Conservation (phyloP, 768 basidiomycete genomes). For the Calocera viscosa region DNA sequence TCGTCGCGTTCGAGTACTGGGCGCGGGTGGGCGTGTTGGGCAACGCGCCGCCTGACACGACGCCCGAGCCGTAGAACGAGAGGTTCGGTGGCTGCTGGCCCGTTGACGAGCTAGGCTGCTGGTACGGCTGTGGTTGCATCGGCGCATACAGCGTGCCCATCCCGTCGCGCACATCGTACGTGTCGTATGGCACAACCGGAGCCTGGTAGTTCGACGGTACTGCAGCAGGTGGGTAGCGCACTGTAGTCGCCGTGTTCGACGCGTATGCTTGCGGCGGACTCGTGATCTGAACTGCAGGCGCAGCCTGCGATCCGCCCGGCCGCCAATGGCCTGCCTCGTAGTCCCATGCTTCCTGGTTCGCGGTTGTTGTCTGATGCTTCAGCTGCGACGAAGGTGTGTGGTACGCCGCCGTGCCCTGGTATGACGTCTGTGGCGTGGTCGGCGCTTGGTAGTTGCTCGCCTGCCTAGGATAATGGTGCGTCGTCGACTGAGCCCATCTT, state of each 20-base stretch:
- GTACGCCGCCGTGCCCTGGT: constrained; percentile 10
- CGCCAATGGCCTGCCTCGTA: not conserved
- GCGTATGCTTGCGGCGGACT: constrained; percentile 67
- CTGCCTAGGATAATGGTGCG: not conserved
- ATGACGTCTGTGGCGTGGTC: constrained; percentile 11
- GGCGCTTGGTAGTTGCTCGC: not conserved
- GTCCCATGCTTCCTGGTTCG: not conserved
- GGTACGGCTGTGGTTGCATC: constrained; percentile 72
- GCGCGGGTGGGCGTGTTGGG: not conserved
- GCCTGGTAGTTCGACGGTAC: constrained; percentile 37
- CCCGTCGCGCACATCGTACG: constrained; percentile 23
- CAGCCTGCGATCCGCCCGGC: constrained; percentile 26
- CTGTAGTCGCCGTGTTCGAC: constrained; percentile 39
- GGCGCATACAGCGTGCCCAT: constrained; percentile 56
- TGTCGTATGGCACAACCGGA: constrained; percentile 24
- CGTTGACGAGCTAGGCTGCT: constrained; percentile 34
- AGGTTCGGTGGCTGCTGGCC: not conserved
- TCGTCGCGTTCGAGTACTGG: constrained; percentile 3
- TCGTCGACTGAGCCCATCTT: constrained; percentile 16
- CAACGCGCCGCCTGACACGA: not conserved
- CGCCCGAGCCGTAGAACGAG: constrained; percentile 5
- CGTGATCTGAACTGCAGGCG: constrained; percentile 42
- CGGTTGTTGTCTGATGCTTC: not conserved
- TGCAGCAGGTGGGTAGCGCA: constrained; percentile 48
- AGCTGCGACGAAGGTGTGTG: constrained; percentile 10